phyloP scores from a whole-genome alignment of 2,329 filamentous ascomycete genomes.

The Piedraia hortae region DNA sequence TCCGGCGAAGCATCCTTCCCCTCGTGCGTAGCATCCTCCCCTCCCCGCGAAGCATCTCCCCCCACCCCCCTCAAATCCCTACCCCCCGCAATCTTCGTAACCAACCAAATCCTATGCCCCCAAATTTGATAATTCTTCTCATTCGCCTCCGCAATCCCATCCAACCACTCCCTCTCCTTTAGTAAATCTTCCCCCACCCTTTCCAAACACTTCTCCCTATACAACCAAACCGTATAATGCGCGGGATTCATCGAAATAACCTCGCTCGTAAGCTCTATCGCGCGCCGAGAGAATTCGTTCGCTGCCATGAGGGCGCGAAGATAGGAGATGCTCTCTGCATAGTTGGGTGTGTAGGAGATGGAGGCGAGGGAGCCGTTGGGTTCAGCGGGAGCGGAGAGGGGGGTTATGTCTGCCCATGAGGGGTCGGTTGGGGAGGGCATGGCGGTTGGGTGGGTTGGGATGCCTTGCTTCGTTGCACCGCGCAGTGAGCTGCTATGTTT shows the following conservation, averaged over 20 bases:
- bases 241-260: conserved; percentile 85
- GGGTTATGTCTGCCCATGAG: conserved; percentile 48
- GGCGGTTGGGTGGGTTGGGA: conserved; percentile 1
- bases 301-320: conserved; percentile 76
- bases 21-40: too few species aligned
- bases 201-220: conserved; percentile 55
- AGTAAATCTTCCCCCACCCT: conserved; percentile 34
- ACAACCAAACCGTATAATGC: conserved; percentile 97
- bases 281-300: conserved; percentile 57
- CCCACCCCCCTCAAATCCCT: too few species aligned
- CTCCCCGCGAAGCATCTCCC: too few species aligned
- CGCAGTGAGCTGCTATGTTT: too few species aligned
- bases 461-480: too few species aligned
- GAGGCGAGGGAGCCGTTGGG: conserved; percentile 58
- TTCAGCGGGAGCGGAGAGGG: conserved; percentile 48
- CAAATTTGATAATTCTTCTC: conserved; percentile 99
- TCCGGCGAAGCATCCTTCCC: too few species aligned
- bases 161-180: conserved; percentile 64
- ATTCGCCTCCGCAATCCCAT: conserved; percentile 51
- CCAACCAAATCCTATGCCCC: conserved; percentile 33
- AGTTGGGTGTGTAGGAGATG: conserved; percentile 75
- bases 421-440: too few species aligned
- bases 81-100: conserved; percentile 16
- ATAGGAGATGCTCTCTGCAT: conserved; percentile 78
- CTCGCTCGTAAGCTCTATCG: conserved; percentile 57